Evolutionary conservation across 108 stramenopile species (phyloP).

Genomic region (Pelagomonas calceolata): DNA sequence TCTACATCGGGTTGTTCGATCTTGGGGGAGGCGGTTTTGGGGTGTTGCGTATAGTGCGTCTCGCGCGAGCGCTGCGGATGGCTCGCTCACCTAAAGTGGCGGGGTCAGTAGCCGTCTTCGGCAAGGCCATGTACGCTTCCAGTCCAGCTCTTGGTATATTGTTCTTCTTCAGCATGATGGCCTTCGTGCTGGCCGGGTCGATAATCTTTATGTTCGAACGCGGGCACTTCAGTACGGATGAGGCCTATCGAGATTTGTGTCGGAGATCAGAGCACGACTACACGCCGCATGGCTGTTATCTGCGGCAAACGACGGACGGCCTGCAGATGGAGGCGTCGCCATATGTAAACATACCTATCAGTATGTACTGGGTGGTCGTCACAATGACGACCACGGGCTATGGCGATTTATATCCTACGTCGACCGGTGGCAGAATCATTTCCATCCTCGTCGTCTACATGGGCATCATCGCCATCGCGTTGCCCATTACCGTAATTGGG

Average conservation of each 20-base stretch:
- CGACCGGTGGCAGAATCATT: constrained; percentile 10
- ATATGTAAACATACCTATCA: constrained; percentile 5
- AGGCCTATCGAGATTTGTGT: no score
- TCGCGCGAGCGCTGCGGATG: constrained; percentile 16
- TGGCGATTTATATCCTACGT: constrained; percentile 12
- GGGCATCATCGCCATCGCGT: constrained; percentile 15
- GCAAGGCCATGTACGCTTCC: not conserved
- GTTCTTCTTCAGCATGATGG: constrained; percentile 12
- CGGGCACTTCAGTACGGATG: constrained; percentile 7
- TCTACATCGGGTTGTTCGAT: constrained; percentile 21
- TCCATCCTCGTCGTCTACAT: constrained; percentile 5
- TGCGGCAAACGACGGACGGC: no score
- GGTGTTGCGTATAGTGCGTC: constrained; percentile 21
- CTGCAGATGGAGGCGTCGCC: not conserved
- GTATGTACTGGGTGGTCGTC: constrained; percentile 21
- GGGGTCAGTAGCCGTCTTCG: constrained; percentile 3
- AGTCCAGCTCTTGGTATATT: constrained; percentile 6
- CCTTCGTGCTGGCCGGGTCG: constrained; percentile 17
- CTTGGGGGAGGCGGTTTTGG: constrained; percentile 10
- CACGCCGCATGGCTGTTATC: no score
- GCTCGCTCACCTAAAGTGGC: constrained; percentile 4
- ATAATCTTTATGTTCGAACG: constrained; percentile 24
- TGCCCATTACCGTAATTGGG: constrained; percentile 20
- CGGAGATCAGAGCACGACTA: no score
- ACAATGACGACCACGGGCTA: constrained; percentile 25